A percentile compares a stretch with the other conserved stretches of the same genome.
These are phyloP conservation scores for Raddia guianensis DNA, from an alignment of 176 grass and related monocot genomes.

Conservation along the genomic window DNA sequence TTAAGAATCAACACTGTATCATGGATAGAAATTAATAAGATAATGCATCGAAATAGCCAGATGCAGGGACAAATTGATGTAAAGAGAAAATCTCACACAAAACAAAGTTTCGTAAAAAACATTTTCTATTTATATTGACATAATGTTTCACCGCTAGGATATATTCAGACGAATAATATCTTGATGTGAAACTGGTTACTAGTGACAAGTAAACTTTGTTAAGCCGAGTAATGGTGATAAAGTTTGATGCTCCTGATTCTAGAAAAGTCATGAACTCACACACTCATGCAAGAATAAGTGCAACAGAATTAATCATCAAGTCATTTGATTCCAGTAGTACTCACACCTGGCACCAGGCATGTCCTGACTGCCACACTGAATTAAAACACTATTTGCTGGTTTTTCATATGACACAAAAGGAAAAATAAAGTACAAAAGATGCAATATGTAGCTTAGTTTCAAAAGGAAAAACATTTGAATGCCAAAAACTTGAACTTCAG, in stretches of 20 bases:
- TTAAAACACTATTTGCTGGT: neutral
- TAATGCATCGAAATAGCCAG: neutral
- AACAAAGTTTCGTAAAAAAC: neutral
- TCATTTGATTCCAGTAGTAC: neutral
- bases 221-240: neutral
- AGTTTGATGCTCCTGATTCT: constrained; percentile 10
- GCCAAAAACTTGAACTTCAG: too few relatives aligned
- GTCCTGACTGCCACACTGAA: neutral
- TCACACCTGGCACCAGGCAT: neutral
- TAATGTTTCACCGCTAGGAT: neutral
- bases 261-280: neutral
- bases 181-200: neutral
- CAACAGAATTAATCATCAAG: neutral
- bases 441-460: too few relatives aligned
- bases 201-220: neutral
- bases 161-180: constrained; percentile 22
- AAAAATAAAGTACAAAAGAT: too few relatives aligned
- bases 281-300: constrained; percentile 7
- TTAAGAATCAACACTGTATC: constrained; percentile 4
- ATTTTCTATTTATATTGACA: constrained; percentile 12
- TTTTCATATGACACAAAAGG: too few relatives aligned
- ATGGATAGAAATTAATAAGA: constrained; percentile 23
- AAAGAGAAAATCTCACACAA: neutral
- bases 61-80: neutral
- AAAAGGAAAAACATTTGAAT: too few relatives aligned